phyloP scores from a whole-genome alignment of 768 basidiomycete genomes.

The Suillus ampliporus region DNA sequence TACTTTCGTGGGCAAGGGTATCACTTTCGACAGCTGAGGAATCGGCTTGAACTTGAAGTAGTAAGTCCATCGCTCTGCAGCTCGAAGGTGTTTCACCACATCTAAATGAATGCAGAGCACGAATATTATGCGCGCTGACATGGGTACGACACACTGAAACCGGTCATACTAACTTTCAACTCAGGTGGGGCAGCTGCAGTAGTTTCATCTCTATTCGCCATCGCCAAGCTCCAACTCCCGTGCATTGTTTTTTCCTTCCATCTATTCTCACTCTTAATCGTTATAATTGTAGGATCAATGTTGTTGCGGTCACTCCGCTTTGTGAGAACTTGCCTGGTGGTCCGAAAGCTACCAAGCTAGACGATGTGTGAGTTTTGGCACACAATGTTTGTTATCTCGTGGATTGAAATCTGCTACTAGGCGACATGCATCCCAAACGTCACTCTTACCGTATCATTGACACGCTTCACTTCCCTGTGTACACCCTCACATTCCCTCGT shows the following conservation, averaged over 20 bases:
- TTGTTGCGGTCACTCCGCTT: slow-evolving; percentile 74
- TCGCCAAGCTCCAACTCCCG: slow-evolving; percentile 85
- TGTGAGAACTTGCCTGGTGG: slow-evolving; percentile 87
- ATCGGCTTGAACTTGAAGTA: slow-evolving; percentile 78
- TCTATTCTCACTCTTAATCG: background rate
- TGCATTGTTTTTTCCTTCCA: slow-evolving; percentile 40
- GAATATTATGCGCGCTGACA: slow-evolving; percentile 87
- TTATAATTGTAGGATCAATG: slow-evolving; percentile 60
- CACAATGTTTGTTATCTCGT: background rate
- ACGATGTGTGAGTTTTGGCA: slow-evolving; percentile 67
- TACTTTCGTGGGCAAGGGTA: slow-evolving; percentile 85
- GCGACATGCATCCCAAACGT: too few species aligned
- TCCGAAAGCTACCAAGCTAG: slow-evolving; percentile 69
- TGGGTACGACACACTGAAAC: slow-evolving; percentile 56
- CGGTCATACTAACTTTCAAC: background rate
- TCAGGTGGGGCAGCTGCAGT: slow-evolving; percentile 82
- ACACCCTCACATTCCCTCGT: too few species aligned
- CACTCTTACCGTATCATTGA: too few species aligned
- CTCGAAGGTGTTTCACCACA: background rate
- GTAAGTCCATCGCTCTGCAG: slow-evolving; percentile 44
- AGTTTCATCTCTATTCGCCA: slow-evolving; percentile 71
- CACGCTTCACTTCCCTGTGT: too few species aligned
- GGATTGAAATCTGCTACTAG: too few species aligned
- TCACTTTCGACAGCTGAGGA: slow-evolving; percentile 90
- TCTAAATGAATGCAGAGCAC: slow-evolving; percentile 55